Conservation (phyloP, 345 rosid genomes). For the Heritiera fomes region DNA sequence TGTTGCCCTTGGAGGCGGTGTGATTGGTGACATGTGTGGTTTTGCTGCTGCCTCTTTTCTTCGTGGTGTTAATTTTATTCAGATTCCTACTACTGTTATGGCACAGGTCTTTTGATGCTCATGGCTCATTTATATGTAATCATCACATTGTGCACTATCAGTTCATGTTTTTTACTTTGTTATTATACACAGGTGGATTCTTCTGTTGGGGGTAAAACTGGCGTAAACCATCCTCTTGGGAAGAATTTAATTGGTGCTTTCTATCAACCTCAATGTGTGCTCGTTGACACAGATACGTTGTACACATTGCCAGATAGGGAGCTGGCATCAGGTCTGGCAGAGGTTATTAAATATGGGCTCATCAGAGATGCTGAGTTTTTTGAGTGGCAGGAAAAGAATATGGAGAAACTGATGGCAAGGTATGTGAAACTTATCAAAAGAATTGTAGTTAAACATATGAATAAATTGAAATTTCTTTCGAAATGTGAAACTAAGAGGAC, state of each 20-base stretch:
- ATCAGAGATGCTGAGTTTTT: conserved; percentile 92
- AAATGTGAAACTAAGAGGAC: conserved; percentile 8
- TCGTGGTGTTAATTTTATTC: conserved; percentile 97
- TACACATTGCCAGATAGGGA: conserved; percentile 88
- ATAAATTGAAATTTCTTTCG: not conserved
- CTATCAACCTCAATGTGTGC: conserved; percentile 97
- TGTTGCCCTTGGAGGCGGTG: conserved; percentile 99
- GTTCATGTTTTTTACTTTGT: conserved; percentile 7
- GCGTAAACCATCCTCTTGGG: conserved; percentile 88
- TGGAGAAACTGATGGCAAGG: conserved; percentile 76
- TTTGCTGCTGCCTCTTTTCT: conserved; percentile 93
- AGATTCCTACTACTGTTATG: conserved; percentile 98
- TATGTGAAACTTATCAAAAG: conserved; percentile 23
- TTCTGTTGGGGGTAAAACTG: conserved; percentile 99
- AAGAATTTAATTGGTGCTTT: conserved; percentile 98
- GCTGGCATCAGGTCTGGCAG: conserved; percentile 91
- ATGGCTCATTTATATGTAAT: not conserved
- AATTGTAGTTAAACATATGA: conserved; percentile 15
- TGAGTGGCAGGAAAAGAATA: conserved; percentile 95
- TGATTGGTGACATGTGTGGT: conserved; percentile 98
- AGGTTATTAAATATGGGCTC: conserved; percentile 95
- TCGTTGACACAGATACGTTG: conserved; percentile 83
- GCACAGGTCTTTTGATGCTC: conserved; percentile 59
- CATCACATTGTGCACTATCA: not conserved
- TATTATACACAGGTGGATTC: conserved; percentile 73